Base-by-base conservation (phyloP, 495 filamentous ascomycete species). In the Tetracladium setigerum region DNA sequence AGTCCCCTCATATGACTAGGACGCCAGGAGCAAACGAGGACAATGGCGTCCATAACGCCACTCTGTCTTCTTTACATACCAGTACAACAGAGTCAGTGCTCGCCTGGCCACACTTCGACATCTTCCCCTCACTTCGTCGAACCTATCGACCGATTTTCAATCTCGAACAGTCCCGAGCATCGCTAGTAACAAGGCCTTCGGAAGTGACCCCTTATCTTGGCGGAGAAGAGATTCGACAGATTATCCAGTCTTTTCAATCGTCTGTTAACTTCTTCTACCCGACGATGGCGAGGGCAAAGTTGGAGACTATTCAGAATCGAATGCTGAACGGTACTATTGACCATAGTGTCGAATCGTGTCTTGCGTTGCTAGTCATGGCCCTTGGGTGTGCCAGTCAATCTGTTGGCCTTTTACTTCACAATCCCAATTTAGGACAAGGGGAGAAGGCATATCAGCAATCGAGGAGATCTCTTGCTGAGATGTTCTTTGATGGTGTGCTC, bases 261-360 rank as follows among this genome's bases (percentile, higher is more conserved):
- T 49, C 46, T 37, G 56, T 64, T n/a, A 66, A 66, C 48, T 66
- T 66, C 38, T 64, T 62, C 62, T 66, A 66, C 54, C 63, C 63
- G 8, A 60, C 55, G 17, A 52, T 60, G 43, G 56, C 53, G 16
- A 46, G 44, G 38, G 12, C 35, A 15, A 61, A 59, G 17, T 38
- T 66, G 15, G 41, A 50, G 2, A 31, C 38, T 22, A 35, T 55
- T 2, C 56, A 53, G 9, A 19, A 41, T 13, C 54, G 47, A 4
- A 47, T 60, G 2, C 27, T 38, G 18, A 50, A 47, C 33, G 56
- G 53, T 5, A 44, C 41, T 14, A 46, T 38, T 19, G 58, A 57
- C 17, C 53, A 60, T n/a, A 44, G 39, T 9, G 50, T 46, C 9
- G 34, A 55, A n/a, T 46, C 51, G 10, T 64, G 62, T 36, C 43